These are phyloP conservation scores for Sanghuangporus baumii DNA, from an alignment of 1,284 basidiomycete species.

Conservation along the genomic window DNA sequence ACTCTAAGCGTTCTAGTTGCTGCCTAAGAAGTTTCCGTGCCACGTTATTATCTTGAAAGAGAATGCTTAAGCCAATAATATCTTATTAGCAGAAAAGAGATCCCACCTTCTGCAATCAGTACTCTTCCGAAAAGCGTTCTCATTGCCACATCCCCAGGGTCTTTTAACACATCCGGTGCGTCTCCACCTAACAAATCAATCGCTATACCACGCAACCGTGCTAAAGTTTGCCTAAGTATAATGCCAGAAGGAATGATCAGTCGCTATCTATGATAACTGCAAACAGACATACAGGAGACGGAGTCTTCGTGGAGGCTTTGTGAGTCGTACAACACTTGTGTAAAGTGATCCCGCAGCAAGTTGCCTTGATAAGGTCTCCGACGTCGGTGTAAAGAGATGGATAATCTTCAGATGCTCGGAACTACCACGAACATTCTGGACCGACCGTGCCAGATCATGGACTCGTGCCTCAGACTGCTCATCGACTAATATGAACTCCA, in stretches of 20 bases:
- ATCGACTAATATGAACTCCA: constrained; percentile 64
- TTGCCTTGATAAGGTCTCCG: constrained; percentile 44
- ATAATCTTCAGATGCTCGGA: constrained; percentile 57
- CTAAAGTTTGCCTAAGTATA: constrained; percentile 41
- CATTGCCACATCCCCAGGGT: constrained; percentile 40
- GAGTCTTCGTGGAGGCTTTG: constrained; percentile 58
- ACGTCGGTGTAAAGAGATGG: constrained; percentile 65
- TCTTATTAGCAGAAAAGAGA: neutral
- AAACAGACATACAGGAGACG: constrained; percentile 37
- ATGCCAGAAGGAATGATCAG: neutral
- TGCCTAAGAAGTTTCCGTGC: constrained; percentile 60
- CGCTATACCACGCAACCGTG: constrained; percentile 50
- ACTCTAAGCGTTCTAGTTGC: constrained; percentile 54
- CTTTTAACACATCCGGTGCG: constrained; percentile 33
- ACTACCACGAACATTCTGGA: constrained; percentile 35
- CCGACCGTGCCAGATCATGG: constrained; percentile 44
- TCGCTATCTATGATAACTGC: neutral
- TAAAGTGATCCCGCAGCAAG: constrained; percentile 36
- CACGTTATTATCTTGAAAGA: constrained; percentile 53
- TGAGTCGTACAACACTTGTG: constrained; percentile 60
- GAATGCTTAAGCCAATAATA: constrained; percentile 2
- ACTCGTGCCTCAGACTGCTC: constrained; percentile 54
- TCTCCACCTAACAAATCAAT: constrained; percentile 31
- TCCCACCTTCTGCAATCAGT: constrained; percentile 60
- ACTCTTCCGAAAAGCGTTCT: constrained; percentile 60